A percentile compares a stretch with the other conserved stretches of the same genome.
phyloP scores from a whole-genome alignment of 352 stramenopile species.

The Pythium chondricola region DNA sequence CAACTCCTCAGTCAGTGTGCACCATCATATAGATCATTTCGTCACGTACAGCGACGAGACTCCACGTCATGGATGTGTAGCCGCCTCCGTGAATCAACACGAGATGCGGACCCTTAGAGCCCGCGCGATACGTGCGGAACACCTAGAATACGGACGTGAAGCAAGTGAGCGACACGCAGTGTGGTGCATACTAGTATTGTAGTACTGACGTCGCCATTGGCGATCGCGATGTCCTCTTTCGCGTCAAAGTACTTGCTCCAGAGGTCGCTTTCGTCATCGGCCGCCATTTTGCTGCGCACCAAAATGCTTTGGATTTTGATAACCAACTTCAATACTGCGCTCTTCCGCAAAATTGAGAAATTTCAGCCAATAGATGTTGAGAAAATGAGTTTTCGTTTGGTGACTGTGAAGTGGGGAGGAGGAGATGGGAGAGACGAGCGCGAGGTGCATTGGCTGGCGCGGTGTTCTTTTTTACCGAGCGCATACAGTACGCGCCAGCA shows the following conservation, averaged over 20 bases:
- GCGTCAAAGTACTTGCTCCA: constrained; percentile 78
- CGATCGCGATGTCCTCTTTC: constrained; percentile 50
- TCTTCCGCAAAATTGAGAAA: too few species aligned
- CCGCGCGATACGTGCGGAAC: constrained; percentile 76
- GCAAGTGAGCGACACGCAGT: too few species aligned
- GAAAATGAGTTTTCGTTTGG: too few species aligned
- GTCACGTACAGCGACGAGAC: constrained; percentile 49
- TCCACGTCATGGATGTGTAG: constrained; percentile 86
- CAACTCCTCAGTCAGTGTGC: background rate
- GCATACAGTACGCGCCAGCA: too few species aligned
- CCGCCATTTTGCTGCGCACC: background rate
- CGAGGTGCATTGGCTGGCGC: too few species aligned
- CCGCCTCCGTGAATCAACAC: constrained; percentile 82
- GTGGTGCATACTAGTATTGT: too few species aligned
- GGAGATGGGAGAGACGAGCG: too few species aligned
- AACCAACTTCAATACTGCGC: too few species aligned
- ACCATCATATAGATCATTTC: background rate
- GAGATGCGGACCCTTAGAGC: constrained; percentile 56
- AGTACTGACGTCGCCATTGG: constrained; percentile 53
- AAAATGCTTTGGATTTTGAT: constrained; percentile 1
- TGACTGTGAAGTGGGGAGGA: too few species aligned
- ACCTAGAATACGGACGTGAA: constrained; percentile 32
- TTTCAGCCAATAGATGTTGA: too few species aligned
- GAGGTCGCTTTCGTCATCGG: constrained; percentile 20
- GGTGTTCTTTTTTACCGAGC: too few species aligned